Evolutionary conservation across 371 early-diverging fungal species (phyloP).

Genomic region (Apophysomyces variabilis): DNA sequence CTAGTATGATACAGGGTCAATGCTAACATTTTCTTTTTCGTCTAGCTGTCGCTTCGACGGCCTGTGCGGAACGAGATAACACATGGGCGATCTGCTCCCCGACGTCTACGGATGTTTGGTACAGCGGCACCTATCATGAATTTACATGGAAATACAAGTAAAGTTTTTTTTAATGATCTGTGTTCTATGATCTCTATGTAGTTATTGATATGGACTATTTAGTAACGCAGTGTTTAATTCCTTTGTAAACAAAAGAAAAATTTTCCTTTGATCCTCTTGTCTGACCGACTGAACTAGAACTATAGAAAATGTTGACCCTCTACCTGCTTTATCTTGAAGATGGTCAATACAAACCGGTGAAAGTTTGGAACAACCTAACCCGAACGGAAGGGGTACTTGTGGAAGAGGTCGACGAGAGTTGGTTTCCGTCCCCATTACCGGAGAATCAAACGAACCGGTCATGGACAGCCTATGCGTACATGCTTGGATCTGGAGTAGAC

Average conservation of each 20-base stretch:
- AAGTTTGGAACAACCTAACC: constrained; percentile 27
- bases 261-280: neutral
- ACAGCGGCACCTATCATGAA: constrained; percentile 42
- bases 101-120: constrained; percentile 31
- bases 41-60: constrained; percentile 37
- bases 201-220: neutral
- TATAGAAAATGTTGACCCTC: constrained; percentile 32
- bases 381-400: constrained; percentile 33
- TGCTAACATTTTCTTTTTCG: neutral
- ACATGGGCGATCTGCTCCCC: constrained; percentile 44
- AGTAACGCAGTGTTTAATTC: constrained; percentile 32
- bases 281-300: neutral
- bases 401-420: constrained; percentile 36
- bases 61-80: constrained; percentile 37
- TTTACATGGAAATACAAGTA: constrained; percentile 56
- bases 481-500: constrained; percentile 29
- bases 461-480: constrained; percentile 37
- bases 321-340: constrained; percentile 30
- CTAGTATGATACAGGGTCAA: too few relatives aligned
- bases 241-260: constrained; percentile 21
- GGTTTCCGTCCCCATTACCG: constrained; percentile 32
- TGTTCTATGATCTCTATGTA: too few relatives aligned
- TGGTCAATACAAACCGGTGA: constrained; percentile 22
- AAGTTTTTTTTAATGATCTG: neutral
- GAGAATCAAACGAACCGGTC: constrained; percentile 30